phyloP scores from a whole-genome alignment of 306 rosid genomes.

The Cicer chorassanicum region DNA sequence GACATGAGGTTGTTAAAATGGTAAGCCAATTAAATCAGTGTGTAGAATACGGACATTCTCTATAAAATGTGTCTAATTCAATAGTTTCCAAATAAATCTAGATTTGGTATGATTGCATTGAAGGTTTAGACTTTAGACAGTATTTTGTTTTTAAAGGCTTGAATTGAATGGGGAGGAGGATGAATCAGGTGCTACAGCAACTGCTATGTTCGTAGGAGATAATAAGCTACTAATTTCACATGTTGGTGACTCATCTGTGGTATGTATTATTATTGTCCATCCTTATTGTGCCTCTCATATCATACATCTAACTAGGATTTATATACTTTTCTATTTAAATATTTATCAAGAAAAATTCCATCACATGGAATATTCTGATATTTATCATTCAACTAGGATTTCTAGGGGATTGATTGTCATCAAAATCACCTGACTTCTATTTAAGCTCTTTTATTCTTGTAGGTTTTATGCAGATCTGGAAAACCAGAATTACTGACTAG shows the following conservation, averaged over 20 bases:
- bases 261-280: slow-evolving; percentile 46
- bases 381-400: slow-evolving; percentile 18
- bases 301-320: slow-evolving; percentile 24
- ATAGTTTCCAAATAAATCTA: slow-evolving; percentile 47
- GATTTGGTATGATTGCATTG: slow-evolving; percentile 48
- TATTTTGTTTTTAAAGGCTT: slow-evolving; percentile 81
- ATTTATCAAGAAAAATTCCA: slow-evolving; percentile 4
- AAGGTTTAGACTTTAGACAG: slow-evolving; percentile 72
- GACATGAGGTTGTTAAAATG: slow-evolving; percentile 69
- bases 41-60: neutral
- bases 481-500: slow-evolving; percentile 76
- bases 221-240: slow-evolving; percentile 79
- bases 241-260: slow-evolving; percentile 90
- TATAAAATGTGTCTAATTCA: slow-evolving; percentile 24
- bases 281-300: neutral
- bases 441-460: slow-evolving; percentile 48
- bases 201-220: slow-evolving; percentile 67
- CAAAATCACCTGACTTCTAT: slow-evolving; percentile 6
- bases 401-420: slow-evolving; percentile 32
- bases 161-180: slow-evolving; percentile 71
- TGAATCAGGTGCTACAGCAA: slow-evolving; percentile 93
- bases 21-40: slow-evolving; percentile 53
- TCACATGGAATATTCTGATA: slow-evolving; percentile 17
- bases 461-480: slow-evolving; percentile 88
- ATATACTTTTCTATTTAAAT: slow-evolving; percentile 28